These are phyloP conservation scores for Dothiorella sarmentorum DNA, from an alignment of 2,329 filamentous ascomycete species.

Conservation along the genomic window DNA sequence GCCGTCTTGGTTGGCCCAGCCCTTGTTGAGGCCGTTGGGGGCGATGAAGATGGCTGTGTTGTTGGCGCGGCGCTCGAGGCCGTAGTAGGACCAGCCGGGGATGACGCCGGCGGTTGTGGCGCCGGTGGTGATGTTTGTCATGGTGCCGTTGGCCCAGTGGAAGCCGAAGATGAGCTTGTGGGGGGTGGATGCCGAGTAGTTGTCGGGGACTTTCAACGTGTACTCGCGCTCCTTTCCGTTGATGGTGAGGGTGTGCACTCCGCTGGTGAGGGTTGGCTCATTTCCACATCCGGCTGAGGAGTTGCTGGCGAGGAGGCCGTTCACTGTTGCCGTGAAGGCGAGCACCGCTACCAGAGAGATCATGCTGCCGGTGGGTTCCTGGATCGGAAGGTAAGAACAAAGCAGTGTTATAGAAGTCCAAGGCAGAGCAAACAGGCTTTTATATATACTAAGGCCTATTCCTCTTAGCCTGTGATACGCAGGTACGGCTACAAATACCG, in stretches of 20 bases:
- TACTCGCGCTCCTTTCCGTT: constrained; percentile 40
- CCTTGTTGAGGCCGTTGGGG: constrained; percentile 41
- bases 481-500: no score
- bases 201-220: constrained; percentile 38
- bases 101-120: constrained; percentile 26
- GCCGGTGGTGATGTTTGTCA: constrained; percentile 17
- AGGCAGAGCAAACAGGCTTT: no score
- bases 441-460: no score
- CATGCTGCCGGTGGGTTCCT: no score
- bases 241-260: constrained; percentile 26
- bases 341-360: no score
- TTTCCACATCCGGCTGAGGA: constrained; percentile 24
- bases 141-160: constrained; percentile 39
- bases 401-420: no score
- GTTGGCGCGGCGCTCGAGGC: constrained; percentile 34
- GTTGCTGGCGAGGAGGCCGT: neutral
- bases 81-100: constrained; percentile 35
- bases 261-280: constrained; percentile 21
- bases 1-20: constrained; percentile 44
- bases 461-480: no score
- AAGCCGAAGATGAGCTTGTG: constrained; percentile 44
- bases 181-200: constrained; percentile 39
- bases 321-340: no score
- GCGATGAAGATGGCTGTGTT: constrained; percentile 45
- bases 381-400: no score